Evolutionary conservation across 495 filamentous ascomycete genomes (phyloP).

Genomic region (Thermothielavioides terrestris): DNA sequence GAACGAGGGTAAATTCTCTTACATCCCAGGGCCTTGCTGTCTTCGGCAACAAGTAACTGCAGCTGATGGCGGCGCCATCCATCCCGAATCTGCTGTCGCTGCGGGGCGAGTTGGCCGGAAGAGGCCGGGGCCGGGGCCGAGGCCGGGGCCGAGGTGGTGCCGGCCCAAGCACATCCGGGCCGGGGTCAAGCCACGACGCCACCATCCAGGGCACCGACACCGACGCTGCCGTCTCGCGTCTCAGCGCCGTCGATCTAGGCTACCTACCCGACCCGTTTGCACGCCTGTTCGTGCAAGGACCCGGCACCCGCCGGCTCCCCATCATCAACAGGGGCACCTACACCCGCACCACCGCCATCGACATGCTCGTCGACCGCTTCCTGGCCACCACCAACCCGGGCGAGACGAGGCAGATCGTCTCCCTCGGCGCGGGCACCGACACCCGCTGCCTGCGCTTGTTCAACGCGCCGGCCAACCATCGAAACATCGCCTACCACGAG

Average conservation of each 20-base stretch:
- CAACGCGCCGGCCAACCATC: constrained; percentile 18
- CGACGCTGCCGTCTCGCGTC: constrained; percentile 78
- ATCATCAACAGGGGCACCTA: constrained; percentile 98
- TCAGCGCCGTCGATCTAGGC: constrained; percentile 81
- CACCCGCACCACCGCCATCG: constrained; percentile 79
- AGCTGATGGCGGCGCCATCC: constrained; percentile 56
- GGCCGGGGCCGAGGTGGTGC: constrained; percentile 36
- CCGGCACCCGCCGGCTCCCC: constrained; percentile 54
- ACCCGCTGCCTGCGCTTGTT: constrained; percentile 73
- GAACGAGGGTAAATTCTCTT: no score
- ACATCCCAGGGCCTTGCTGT: no score
- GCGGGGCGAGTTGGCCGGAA: constrained; percentile 37
- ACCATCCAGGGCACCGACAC: constrained; percentile 83
- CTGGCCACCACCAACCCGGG: constrained; percentile 34
- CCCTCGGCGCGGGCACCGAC: constrained; percentile 88
- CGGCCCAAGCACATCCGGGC: constrained; percentile 13
- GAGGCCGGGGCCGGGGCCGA: constrained; percentile 29
- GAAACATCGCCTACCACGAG: constrained; percentile 72
- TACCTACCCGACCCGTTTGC: constrained; percentile 83
- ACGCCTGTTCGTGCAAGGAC: constrained; percentile 45
- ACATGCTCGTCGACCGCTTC: constrained; percentile 66
- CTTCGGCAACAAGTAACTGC: neutral
- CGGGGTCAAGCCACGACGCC: constrained; percentile 27
- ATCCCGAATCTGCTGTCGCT: constrained; percentile 71
- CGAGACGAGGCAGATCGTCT: constrained; percentile 64